Conservation (phyloP, 139 green algal genomes). For the Volvox africanus region DNA sequence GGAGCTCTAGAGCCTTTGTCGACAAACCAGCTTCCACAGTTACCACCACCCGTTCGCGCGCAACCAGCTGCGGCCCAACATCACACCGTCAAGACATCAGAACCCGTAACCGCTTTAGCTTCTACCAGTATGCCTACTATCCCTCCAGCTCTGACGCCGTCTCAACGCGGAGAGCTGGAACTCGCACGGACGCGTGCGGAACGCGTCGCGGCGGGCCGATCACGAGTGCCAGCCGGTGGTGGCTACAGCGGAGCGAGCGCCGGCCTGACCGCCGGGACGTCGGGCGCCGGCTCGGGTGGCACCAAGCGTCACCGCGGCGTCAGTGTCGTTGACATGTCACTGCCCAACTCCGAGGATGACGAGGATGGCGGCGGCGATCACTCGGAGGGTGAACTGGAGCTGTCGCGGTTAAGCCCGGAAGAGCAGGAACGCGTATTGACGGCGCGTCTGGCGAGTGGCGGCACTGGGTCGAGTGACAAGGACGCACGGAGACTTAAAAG, state of each 20-base stretch:
- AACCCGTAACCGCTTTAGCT: background rate
- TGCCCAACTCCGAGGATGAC: constrained; percentile 14
- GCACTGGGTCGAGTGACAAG: constrained; percentile 50
- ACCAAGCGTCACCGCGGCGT: constrained; percentile 11
- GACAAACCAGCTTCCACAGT: background rate
- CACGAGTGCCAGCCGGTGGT: background rate
- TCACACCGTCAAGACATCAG: background rate
- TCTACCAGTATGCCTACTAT: background rate
- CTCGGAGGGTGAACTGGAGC: constrained; percentile 36
- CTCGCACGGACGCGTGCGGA: constrained; percentile 56
- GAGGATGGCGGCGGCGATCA: constrained; percentile 49
- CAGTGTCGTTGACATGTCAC: background rate
- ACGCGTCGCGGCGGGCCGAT: constrained; percentile 56
- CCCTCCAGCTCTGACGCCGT: constrained; percentile 8
- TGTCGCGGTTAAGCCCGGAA: constrained; percentile 10
- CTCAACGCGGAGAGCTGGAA: constrained; percentile 63
- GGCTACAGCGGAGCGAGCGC: background rate
- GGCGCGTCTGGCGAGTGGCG: background rate
- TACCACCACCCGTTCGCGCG: background rate
- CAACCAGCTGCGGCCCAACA: background rate
- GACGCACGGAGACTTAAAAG: constrained; percentile 50
- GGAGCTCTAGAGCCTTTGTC: background rate
- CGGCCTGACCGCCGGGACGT: background rate
- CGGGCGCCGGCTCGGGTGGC: background rate
- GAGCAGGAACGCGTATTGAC: constrained; percentile 37